A percentile compares a stretch with the other conserved stretches of the same genome.
Evolutionary conservation across 306 rosid species (phyloP).

Genomic region (Trifolium subterraneum): DNA sequence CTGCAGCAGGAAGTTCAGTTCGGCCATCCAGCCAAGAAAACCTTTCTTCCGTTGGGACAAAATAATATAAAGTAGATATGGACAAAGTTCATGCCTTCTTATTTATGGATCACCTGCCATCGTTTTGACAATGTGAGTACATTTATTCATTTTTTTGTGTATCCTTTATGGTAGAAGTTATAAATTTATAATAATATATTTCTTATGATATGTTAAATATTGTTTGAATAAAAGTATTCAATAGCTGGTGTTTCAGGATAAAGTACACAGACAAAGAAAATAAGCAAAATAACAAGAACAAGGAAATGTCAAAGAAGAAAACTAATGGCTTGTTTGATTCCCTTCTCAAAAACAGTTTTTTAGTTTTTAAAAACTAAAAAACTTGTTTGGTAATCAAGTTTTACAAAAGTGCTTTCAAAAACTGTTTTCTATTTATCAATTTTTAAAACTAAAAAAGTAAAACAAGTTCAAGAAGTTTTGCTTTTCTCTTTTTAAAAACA

Average conservation of each 20-base stretch:
- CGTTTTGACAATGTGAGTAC: constrained; percentile 48
- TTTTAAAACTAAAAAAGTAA: no score
- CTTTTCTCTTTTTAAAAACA: no score
- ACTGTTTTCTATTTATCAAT: no score
- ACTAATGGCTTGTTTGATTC: no score
- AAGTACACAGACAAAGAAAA: no score
- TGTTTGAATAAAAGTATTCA: constrained; percentile 11
- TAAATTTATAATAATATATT: constrained; percentile 17
- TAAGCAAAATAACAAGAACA: neutral
- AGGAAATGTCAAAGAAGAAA: neutral
- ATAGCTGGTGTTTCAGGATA: constrained; percentile 28
- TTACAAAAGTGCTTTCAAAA: no score
- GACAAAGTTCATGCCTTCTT: constrained; percentile 40
- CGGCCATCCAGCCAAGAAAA: constrained; percentile 68
- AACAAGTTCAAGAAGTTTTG: no score
- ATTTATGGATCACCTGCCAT: constrained; percentile 28
- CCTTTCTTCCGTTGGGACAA: constrained; percentile 61
- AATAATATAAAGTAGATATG: constrained; percentile 44
- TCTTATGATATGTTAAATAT: constrained; percentile 6
- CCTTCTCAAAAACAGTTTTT: no score
- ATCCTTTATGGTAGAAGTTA: constrained; percentile 9
- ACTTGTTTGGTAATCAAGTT: no score
- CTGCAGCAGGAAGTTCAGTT: constrained; percentile 58
- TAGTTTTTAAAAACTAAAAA: no score
- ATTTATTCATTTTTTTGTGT: constrained; percentile 22